Evolutionary conservation across 805 yeast genomes (phyloP).

Genomic region (Saccharomycopsis sp.): DNA sequence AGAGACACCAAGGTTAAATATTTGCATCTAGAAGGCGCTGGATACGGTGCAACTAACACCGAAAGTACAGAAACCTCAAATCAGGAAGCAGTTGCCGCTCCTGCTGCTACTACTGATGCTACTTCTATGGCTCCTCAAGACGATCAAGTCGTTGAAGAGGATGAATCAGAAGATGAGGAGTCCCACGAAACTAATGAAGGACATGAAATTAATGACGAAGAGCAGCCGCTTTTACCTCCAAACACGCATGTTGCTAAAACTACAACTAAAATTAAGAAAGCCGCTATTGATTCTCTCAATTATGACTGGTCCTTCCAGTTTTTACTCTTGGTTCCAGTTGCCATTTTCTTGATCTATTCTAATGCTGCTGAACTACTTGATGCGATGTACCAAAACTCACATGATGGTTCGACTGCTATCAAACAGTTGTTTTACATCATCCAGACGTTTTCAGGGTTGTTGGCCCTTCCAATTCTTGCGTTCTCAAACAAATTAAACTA

Average conservation of each 20-base stretch:
- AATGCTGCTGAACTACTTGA: conserved; percentile 48
- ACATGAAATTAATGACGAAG: conserved; percentile 21
- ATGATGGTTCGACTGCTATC: conserved; percentile 51
- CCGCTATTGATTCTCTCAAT: conserved; percentile 35
- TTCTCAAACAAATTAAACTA: conserved; percentile 64
- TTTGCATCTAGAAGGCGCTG: conserved; percentile 3
- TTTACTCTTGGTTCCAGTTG: conserved; percentile 57
- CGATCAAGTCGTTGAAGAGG: conserved; percentile 6
- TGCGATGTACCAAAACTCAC: conserved; percentile 64
- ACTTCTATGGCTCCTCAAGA: conserved; percentile 9
- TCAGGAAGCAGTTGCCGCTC: background rate
- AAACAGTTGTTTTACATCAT: conserved; percentile 32
- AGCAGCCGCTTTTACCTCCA: background rate
- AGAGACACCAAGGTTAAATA: conserved; percentile 1
- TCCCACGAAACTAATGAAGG: conserved; percentile 23
- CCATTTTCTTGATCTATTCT: conserved; percentile 48
- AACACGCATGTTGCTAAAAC: background rate
- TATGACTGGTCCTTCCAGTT: conserved; percentile 84
- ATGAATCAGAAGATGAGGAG: conserved; percentile 20
- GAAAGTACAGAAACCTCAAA: background rate
- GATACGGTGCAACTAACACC: conserved; percentile 7
- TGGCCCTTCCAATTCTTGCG: conserved; percentile 53
- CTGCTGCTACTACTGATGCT: background rate
- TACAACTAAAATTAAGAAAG: conserved; percentile 2
- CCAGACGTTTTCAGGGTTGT: conserved; percentile 30